Base-by-base conservation (phyloP, 1,284 basidiomycete genomes). In the Retiboletus flavoniger region DNA sequence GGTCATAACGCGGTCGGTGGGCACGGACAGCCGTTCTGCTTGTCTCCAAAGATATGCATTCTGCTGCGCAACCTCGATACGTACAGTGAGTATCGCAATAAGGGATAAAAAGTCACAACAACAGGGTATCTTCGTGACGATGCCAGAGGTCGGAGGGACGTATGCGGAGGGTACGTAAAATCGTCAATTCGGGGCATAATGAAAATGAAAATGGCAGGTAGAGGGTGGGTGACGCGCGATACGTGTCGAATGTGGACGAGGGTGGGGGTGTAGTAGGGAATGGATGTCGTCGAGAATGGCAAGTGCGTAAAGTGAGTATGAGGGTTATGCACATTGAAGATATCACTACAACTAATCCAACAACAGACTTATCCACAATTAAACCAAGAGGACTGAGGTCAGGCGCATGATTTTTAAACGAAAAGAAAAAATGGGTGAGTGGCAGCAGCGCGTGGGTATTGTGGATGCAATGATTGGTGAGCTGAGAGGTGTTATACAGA, bases 41-140 rank as follows among this genome's bases (percentile, higher is more conserved):
- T 13, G 61, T 60, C 61, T 67, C 55, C 65, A 71, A 67, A 68
- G 68, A 71, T 60, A 63, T 68, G 53, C 54, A 68, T 68, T 70
- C 66, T 70, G 69, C 68, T 70, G 68, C 66, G 68, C 69, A 70
- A 69, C 69, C 53, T 61, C 54, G 56, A 58, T 70, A 70, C 58
- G 44, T 64, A 65, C 38, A 42, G 52, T 50, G 45, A 53, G 57
- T 60, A 68, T 53, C 60, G 56, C 32, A 60, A 64, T 58, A 62
- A 64, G 29, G 26, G 54, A 64, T 56, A 62, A 65, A 60, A 55
- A 60, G 64, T 59, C 57, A 71, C 66, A 55, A 63, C 65, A 71
- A 70, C 66, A 66, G 68, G 69, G 66, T 68, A 70, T 68, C 66
- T 69, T 67, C 63, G 64, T 71, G 66, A 68, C 63, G 51, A 63